These are phyloP conservation scores for Neurospora terricola DNA, from an alignment of 495 filamentous ascomycete genomes.

Conservation along the genomic window DNA sequence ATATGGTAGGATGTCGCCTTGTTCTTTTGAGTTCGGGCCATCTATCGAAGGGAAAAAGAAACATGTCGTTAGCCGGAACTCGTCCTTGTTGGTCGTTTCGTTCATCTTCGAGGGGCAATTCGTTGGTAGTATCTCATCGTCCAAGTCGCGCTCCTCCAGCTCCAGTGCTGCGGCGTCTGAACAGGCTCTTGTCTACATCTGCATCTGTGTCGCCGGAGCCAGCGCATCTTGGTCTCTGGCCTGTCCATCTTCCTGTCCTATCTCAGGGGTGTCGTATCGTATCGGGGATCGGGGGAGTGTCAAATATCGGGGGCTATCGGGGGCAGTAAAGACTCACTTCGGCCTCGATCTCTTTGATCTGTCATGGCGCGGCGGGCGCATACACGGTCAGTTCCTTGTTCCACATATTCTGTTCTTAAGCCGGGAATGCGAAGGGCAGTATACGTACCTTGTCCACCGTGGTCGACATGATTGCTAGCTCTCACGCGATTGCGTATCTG, in stretches of 20 bases:
- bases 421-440: neutral
- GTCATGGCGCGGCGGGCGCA: slow-evolving; percentile 13
- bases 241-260: neutral
- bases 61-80: neutral
- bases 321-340: slow-evolving; percentile 46
- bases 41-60: slow-evolving; percentile 34
- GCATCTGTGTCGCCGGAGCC: neutral
- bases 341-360: slow-evolving; percentile 97
- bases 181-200: neutral
- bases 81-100: neutral
- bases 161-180: neutral
- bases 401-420: neutral
- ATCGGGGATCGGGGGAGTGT: neutral
- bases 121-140: slow-evolving; percentile 12
- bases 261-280: neutral
- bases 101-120: neutral
- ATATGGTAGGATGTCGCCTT: slow-evolving; percentile 85
- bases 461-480: slow-evolving; percentile 67
- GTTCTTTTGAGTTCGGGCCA: slow-evolving; percentile 96
- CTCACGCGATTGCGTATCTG: slow-evolving; percentile 5
- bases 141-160: neutral
- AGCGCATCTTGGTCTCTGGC: neutral
- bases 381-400: slow-evolving; percentile 4
- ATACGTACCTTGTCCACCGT: slow-evolving; percentile 82
- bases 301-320: neutral